Evolutionary conservation across 169 alveolate genomes (phyloP).

Genomic region (Nephromyces sp.): DNA sequence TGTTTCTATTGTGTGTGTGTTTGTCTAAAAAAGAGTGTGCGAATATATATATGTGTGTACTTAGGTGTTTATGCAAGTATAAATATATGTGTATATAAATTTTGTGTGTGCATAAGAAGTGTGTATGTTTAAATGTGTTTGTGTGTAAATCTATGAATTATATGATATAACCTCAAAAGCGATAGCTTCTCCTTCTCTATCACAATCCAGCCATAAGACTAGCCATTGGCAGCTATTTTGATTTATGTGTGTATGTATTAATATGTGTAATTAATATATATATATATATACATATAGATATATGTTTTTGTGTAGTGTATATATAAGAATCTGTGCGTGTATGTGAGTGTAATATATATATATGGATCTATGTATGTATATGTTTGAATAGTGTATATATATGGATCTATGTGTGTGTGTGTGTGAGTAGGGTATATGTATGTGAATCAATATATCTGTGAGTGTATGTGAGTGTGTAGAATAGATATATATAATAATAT

Average conservation of each 20-base stretch:
- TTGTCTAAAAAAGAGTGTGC: too few species aligned
- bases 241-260: background rate
- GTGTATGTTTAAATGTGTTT: too few species aligned
- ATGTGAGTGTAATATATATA: background rate
- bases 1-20: too few species aligned
- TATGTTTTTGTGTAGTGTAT: background rate
- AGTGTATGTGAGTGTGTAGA: too few species aligned
- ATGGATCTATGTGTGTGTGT: too few species aligned
- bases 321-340: background rate
- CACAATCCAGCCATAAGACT: conserved; percentile 99
- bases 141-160: too few species aligned
- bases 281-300: background rate
- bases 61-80: background rate
- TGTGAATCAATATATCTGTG: too few species aligned
- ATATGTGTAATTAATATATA: background rate
- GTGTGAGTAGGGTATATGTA: too few species aligned
- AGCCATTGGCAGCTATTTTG: conserved; percentile 63
- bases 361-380: background rate
- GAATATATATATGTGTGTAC: too few species aligned
- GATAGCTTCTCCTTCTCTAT: conserved; percentile 99
- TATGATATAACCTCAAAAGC: conserved; percentile 97
- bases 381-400: too few species aligned
- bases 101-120: too few species aligned
- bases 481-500: too few species aligned
- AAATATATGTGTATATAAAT: background rate